phyloP scores from a whole-genome alignment of 1,139 yeast species.

The Yamadazyma pseudoaaseri region DNA sequence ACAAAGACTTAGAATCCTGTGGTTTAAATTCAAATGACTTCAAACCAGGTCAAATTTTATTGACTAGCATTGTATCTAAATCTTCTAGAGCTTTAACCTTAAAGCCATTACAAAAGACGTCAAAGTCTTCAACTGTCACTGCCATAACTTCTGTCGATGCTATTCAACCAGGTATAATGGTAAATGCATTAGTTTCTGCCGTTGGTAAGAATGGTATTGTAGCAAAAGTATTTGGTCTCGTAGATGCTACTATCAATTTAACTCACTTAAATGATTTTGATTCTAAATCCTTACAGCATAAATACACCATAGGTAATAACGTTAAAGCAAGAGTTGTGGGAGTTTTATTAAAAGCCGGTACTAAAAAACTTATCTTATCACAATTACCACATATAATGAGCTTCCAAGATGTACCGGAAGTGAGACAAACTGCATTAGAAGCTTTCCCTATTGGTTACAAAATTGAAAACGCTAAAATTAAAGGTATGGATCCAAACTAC shows the following conservation, averaged over 20 bases:
- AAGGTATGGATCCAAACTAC: constrained; percentile 56
- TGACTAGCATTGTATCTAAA: constrained; percentile 46
- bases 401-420: constrained; percentile 16
- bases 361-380: constrained; percentile 64
- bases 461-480: constrained; percentile 58
- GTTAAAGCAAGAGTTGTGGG: constrained; percentile 72
- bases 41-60: constrained; percentile 45
- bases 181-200: constrained; percentile 69
- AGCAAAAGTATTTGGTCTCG: constrained; percentile 68
- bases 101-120: constrained; percentile 33
- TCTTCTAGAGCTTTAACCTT: constrained; percentile 63
- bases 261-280: constrained; percentile 60
- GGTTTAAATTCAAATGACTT: constrained; percentile 19
- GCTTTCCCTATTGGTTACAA: constrained; percentile 79
- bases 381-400: constrained; percentile 54
- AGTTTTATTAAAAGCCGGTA: constrained; percentile 53
- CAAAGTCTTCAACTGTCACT: constrained; percentile 43
- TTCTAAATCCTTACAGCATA: constrained; percentile 52
- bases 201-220: constrained; percentile 61
- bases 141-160: constrained; percentile 73
- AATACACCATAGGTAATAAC: constrained; percentile 63
- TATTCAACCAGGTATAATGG: constrained; percentile 78
- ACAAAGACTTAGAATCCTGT: constrained; percentile 50
- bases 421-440: constrained; percentile 40
- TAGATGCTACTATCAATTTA: constrained; percentile 68